Conservation (phyloP, 169 alveolate genomes). For the Cyclospora cayetanensis region DNA sequence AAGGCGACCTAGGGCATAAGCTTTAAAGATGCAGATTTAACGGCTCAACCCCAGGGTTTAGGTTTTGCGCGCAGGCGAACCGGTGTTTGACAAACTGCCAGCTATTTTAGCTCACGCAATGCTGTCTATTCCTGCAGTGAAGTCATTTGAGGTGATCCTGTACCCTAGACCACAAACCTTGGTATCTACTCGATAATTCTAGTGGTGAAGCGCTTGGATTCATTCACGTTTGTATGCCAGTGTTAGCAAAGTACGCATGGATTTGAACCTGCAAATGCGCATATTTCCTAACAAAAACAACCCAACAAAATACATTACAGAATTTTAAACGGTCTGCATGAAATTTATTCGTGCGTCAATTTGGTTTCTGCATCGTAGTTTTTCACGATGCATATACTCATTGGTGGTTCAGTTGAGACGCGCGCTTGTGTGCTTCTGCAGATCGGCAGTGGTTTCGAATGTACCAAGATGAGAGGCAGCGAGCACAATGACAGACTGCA, state of each 20-base stretch:
- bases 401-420: too few relatives aligned
- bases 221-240: too few relatives aligned
- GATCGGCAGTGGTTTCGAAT: slow-evolving; percentile 85
- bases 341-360: too few relatives aligned
- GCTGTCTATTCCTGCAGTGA: slow-evolving; percentile 83
- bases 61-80: slow-evolving; percentile 60
- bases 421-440: slow-evolving; percentile 67
- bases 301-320: too few relatives aligned
- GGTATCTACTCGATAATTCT: too few relatives aligned
- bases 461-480: slow-evolving; percentile 79
- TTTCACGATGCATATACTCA: too few relatives aligned
- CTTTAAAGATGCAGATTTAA: neutral
- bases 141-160: slow-evolving; percentile 72
- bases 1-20: neutral
- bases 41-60: slow-evolving; percentile 6
- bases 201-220: too few relatives aligned
- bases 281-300: too few relatives aligned
- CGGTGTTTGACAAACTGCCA: slow-evolving; percentile 77
- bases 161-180: slow-evolving; percentile 37
- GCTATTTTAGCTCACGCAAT: slow-evolving; percentile 84
- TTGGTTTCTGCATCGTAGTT: too few relatives aligned
- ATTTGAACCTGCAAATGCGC: too few relatives aligned
- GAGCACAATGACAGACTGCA: slow-evolving; percentile 83
- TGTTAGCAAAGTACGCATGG: too few relatives aligned
- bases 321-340: too few relatives aligned